Conservation (phyloP, 176 grass and related monocot genomes). For the Sorghum bicolor region Sorghum_bicolor_NCBIv3 NC_012878.2:47970001-47970500, state of each 20-base stretch:
- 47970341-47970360: too few species aligned
- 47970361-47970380: too few species aligned
- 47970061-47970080: slow-evolving; percentile 47
- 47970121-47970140: background rate
- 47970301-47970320: too few species aligned
- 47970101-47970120: slow-evolving; percentile 17
- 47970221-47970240: background rate
- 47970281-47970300: background rate
- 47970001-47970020: slow-evolving; percentile 72
- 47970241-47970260: background rate
- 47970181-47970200: slow-evolving; percentile 43
- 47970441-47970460: too few species aligned
- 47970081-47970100: slow-evolving; percentile 31
- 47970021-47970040: slow-evolving; percentile 69
- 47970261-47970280: background rate
- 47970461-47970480: background rate
- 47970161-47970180: slow-evolving; percentile 73
- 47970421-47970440: background rate
- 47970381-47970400: background rate
- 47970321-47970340: background rate
- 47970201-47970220: background rate
- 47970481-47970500: too few species aligned
- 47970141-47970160: slow-evolving; percentile 66
- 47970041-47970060: slow-evolving; percentile 81
- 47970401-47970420: background rate